These are phyloP conservation scores for Solanum sparsipilum DNA, from an alignment of 257 asterid genomes.

Conservation along the genomic window DNA sequence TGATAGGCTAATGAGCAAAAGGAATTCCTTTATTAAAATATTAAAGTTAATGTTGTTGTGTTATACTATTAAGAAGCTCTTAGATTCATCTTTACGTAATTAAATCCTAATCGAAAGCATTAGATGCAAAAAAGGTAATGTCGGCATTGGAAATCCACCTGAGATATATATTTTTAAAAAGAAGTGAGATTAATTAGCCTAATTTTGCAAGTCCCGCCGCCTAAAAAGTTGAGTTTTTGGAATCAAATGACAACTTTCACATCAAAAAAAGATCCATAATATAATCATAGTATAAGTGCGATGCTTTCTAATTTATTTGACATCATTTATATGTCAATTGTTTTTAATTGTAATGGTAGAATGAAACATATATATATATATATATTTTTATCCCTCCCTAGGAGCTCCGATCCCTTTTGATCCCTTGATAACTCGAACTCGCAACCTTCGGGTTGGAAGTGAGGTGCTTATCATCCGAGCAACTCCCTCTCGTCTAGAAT, in stretches of 20 bases:
- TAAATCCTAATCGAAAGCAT: neutral
- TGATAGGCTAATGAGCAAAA: neutral
- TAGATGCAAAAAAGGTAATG: neutral
- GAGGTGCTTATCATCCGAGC: no score
- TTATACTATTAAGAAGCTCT: neutral
- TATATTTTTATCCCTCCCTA: no score
- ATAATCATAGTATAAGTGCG: neutral
- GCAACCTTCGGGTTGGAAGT: no score
- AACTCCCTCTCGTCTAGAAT: no score
- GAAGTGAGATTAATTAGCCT: neutral
- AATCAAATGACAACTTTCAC: neutral
- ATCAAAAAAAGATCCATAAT: neutral
- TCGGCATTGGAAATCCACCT: conserved; percentile 5
- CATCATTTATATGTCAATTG: neutral
- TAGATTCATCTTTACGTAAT: neutral
- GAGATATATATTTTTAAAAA: neutral
- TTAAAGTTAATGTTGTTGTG: neutral
- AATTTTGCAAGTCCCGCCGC: neutral
- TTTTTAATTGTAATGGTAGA: neutral
- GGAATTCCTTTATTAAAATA: neutral
- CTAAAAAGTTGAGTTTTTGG: neutral
- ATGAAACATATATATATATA: no score
- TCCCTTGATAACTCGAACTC: no score
- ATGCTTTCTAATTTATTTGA: neutral
- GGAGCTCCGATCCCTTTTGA: no score